Base-by-base conservation (phyloP, 257 asterid genomes). In the Thymus mandschuricus region DNA sequence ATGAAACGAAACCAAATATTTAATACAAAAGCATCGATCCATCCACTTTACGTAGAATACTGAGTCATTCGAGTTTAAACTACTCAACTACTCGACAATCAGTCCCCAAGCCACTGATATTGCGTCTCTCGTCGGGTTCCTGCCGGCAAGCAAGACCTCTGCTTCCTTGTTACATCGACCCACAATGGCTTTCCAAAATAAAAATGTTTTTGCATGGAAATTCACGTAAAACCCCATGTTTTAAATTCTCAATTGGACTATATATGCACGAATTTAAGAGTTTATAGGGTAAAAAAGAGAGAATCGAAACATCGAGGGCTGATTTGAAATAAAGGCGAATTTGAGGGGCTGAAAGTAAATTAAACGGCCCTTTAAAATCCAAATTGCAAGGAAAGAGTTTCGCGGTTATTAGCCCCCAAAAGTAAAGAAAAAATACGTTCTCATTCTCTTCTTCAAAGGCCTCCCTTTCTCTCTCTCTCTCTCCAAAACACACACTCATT, bases 351-450 rank as follows among this genome's bases (percentile, higher is more conserved):
- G 0, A 1, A 5, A 12, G 59, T 68, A 40, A 75, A 75, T 70
- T 70, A 59, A 60, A 59, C 12, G 62, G n/a, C 64, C 62, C 79
- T 70, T 71, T 50, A 72, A 80, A 60, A 75, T 70, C 71, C 78
- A 63, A 75, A 73, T 71, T 5, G 40, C 40, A 64, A 49, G 49
- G 69, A 66, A 69, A 60, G 76, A 65, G 65, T 81, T 81, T 81
- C 85, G 82, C 85, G 85, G 85, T 74, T 74, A 62, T 77, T 62
- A 77, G 41, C 80, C 78, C 79, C 71, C 49, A 60, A 66, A 61
- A 60, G 54, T 61, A 76, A 52, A 70, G 10, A 43, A 40, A 71
- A 30, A 33, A 73, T 15, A 49, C 66, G 49, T 43, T 51, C 59
- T n/a, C 44, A 38, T 38, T 21, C 66, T 71, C 77, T 63, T 74